Percentiles rank a stretch among this genome's conserved stretches.
Evolutionary conservation across 177 flowering plant species (phyloP).

Genomic region (Vitis hybrid): DNA sequence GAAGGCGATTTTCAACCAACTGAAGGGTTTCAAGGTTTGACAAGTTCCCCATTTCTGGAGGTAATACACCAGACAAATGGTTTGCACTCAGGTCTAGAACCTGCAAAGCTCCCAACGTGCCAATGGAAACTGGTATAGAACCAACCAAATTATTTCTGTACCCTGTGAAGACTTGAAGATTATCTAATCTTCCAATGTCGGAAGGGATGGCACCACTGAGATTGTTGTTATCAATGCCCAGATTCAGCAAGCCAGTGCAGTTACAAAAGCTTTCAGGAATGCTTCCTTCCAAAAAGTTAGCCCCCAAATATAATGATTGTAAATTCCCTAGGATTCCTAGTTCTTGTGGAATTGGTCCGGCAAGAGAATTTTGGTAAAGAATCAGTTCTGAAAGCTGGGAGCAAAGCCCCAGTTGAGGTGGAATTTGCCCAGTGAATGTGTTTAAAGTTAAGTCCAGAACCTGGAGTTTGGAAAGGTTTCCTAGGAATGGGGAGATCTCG

Average conservation of each 20-base stretch:
- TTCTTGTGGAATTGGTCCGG: conserved; percentile 61
- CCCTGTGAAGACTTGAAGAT: conserved; percentile 51
- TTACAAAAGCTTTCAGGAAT: conserved; percentile 49
- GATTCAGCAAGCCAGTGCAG: conserved; percentile 29
- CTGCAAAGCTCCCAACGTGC: conserved; percentile 40
- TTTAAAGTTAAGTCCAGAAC: conserved; percentile 64
- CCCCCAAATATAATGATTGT: conserved; percentile 45
- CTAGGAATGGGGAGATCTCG: conserved; percentile 55
- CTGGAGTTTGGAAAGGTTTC: conserved; percentile 67
- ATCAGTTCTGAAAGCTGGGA: conserved; percentile 36
- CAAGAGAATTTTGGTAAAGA: conserved; percentile 49
- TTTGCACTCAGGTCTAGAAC: conserved; percentile 56
- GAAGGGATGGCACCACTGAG: conserved; percentile 45
- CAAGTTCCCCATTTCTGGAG: conserved; percentile 60
- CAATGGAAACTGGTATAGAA: conserved; percentile 66
- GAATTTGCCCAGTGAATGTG: conserved; percentile 55
- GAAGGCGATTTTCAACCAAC: conserved; percentile 32
- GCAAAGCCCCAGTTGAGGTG: conserved; percentile 50
- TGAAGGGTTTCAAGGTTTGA: conserved; percentile 30
- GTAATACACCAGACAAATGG: conserved; percentile 57
- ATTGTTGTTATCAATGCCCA: conserved; percentile 34
- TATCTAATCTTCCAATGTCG: conserved; percentile 49
- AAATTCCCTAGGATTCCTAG: conserved; percentile 52
- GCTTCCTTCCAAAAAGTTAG: conserved; percentile 44
- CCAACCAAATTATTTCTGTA: conserved; percentile 51